Conservation (phyloP, 148 eudicot genomes). For the Rhododendron ferrugineum region DNA sequence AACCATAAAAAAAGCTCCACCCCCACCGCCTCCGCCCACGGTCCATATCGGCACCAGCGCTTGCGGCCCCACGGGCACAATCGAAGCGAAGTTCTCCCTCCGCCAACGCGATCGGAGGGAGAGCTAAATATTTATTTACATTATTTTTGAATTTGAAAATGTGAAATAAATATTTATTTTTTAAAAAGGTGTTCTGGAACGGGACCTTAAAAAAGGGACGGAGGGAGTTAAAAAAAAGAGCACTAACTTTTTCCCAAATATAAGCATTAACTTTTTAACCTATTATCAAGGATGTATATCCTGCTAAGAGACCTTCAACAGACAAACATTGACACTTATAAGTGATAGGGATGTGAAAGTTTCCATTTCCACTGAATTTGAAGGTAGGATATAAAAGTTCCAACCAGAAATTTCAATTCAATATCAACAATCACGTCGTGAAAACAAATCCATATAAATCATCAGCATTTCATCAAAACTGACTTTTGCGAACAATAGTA, state of each 20-base stretch:
- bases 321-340: background rate
- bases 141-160: no score
- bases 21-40: conserved; percentile 13
- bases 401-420: background rate
- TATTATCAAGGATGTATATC: background rate
- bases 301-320: background rate
- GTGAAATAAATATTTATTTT: no score
- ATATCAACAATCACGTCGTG: background rate
- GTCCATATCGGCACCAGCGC: conserved; percentile 70
- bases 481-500: background rate
- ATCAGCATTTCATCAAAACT: background rate
- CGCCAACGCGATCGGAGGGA: no score
- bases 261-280: background rate
- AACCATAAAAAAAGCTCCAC: conserved; percentile 25
- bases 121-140: no score
- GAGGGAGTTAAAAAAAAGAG: no score
- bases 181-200: no score
- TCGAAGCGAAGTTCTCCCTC: conserved; percentile 53
- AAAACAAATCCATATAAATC: background rate
- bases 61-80: conserved; percentile 33
- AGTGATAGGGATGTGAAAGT: no score
- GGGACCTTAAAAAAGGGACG: no score
- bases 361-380: no score
- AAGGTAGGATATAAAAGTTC: background rate
- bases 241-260: no score